A percentile compares a stretch with the other conserved stretches of the same genome.
Conservation (phyloP, 2,329 filamentous ascomycete species). For the Hypomyces perniciosus region DNA sequence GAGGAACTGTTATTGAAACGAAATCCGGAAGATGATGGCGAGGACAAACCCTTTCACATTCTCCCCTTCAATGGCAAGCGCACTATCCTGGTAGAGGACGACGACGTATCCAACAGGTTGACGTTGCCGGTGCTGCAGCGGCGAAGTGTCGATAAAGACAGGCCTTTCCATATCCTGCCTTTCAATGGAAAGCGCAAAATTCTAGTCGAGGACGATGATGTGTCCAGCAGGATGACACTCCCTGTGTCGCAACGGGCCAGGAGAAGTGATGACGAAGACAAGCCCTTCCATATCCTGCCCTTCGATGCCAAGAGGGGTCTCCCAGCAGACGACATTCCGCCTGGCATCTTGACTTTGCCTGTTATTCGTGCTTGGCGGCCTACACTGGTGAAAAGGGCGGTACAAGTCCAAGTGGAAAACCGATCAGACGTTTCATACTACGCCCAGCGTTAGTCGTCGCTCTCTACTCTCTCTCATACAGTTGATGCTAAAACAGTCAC, state of each 20-base stretch:
- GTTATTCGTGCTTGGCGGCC: conserved; percentile 25
- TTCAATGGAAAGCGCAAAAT: conserved; percentile 6
- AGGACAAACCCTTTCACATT: conserved; percentile 6
- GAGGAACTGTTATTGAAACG: neutral
- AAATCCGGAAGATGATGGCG: neutral
- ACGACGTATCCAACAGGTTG: conserved; percentile 5
- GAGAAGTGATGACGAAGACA: neutral
- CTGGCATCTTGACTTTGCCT: conserved; percentile 23
- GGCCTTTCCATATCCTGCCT: conserved; percentile 8
- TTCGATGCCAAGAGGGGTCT: conserved; percentile 5
- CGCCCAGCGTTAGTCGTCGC: conserved; percentile 34
- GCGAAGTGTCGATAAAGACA: neutral
- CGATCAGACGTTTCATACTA: conserved; percentile 50
- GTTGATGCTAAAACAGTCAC: neutral
- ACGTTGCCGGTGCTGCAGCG: conserved; percentile 13
- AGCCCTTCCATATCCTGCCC: conserved; percentile 8
- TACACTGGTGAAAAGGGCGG: conserved; percentile 34
- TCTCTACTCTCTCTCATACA: neutral
- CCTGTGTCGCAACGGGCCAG: conserved; percentile 8
- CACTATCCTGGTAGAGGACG: conserved; percentile 2
- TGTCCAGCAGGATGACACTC: conserved; percentile 11
- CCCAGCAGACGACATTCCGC: conserved; percentile 7
- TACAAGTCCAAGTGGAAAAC: conserved; percentile 42
- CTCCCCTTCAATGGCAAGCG: conserved; percentile 5
- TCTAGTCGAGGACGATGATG: conserved; percentile 4